These are phyloP conservation scores for Wickerhamiella spandovensis DNA, from an alignment of 805 yeast genomes.

Conservation along the genomic window DNA sequence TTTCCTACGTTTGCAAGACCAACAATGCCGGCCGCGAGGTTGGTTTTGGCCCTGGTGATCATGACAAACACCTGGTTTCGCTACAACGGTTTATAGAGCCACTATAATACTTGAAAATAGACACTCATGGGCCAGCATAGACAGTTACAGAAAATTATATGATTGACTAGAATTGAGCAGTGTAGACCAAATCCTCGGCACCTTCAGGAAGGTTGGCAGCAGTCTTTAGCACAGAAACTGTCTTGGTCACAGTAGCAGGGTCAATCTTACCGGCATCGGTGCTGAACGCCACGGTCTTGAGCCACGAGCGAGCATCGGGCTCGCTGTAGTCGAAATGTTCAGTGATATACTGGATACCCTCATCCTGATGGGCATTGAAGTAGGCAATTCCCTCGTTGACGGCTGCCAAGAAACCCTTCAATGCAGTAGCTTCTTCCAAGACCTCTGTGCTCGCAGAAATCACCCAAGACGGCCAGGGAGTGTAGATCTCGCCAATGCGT, in stretches of 20 bases:
- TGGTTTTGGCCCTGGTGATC: constrained; percentile 13
- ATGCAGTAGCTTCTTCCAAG: constrained; percentile 22
- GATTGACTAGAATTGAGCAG: neutral
- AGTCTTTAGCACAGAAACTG: constrained; percentile 40
- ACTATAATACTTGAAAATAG: no score
- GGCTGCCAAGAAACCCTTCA: constrained; percentile 35
- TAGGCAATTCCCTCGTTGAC: constrained; percentile 56
- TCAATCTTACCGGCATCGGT: constrained; percentile 38
- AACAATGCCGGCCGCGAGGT: constrained; percentile 33
- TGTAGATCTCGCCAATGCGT: constrained; percentile 72
- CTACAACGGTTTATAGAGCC: constrained; percentile 37
- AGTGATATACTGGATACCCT: constrained; percentile 52
- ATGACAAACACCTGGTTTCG: constrained; percentile 10
- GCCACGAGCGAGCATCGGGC: constrained; percentile 73
- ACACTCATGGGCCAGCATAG: neutral
- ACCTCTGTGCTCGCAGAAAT: constrained; percentile 40
- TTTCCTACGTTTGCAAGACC: constrained; percentile 59
- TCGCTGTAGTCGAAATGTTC: constrained; percentile 59
- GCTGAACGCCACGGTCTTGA: constrained; percentile 57
- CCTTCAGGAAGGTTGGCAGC: constrained; percentile 42
- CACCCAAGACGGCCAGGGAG: constrained; percentile 98
- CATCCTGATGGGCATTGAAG: constrained; percentile 46
- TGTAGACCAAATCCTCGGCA: constrained; percentile 14
- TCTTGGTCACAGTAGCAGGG: constrained; percentile 37
- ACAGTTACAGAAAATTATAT: neutral